Conservation (phyloP, 192 early-diverging fungal genomes). For the Coemansia sp. region DNA sequence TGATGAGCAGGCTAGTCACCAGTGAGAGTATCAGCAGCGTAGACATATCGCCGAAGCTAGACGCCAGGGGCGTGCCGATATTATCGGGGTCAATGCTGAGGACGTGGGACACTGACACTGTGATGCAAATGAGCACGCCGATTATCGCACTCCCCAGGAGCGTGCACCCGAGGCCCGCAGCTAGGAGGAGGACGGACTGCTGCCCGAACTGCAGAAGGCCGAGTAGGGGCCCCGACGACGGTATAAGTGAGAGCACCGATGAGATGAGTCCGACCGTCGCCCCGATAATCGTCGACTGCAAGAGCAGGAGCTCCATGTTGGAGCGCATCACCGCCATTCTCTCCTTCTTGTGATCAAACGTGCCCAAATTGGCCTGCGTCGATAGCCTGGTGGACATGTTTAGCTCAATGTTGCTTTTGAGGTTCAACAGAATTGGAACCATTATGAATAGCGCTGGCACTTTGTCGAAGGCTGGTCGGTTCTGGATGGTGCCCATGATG, state of each 20-base stretch:
- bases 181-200: conserved; percentile 54
- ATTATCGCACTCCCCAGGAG: conserved; percentile 69
- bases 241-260: conserved; percentile 47
- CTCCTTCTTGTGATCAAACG: conserved; percentile 55
- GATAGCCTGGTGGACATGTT: conserved; percentile 85
- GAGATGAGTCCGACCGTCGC: conserved; percentile 70
- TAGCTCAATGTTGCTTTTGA: conserved; percentile 92
- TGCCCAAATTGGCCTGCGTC: conserved; percentile 69
- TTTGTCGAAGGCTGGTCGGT: conserved; percentile 65
- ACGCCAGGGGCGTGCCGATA: conserved; percentile 49
- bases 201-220: background rate
- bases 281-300: conserved; percentile 71
- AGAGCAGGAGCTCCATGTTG: conserved; percentile 71
- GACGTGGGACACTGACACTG: conserved; percentile 62
- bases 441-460: conserved; percentile 80
- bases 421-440: conserved; percentile 78
- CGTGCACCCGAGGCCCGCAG: conserved; percentile 66
- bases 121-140: conserved; percentile 67
- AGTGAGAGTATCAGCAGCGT: conserved; percentile 40
- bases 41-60: conserved; percentile 54
- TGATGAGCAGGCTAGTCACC: conserved; percentile 16
- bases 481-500: conserved; percentile 66
- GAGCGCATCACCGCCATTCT: conserved; percentile 63
- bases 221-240: background rate
- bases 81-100: conserved; percentile 74